phyloP scores from a whole-genome alignment of 257 asterid species.

The Primulina eburnea region DNA sequence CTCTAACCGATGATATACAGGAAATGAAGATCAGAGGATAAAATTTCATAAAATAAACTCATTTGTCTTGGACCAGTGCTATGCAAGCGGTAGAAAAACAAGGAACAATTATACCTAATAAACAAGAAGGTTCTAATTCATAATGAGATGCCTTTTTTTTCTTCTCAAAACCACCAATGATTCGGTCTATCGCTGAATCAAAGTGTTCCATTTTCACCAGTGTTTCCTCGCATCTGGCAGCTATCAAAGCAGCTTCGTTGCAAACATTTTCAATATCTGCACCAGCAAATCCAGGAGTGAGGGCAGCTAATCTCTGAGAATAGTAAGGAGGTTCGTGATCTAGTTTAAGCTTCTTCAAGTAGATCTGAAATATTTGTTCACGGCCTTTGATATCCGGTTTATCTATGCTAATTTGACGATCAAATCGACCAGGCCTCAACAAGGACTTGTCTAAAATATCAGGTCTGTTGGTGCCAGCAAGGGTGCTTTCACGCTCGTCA shows the following conservation, averaged over 20 bases:
- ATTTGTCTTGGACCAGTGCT: neutral
- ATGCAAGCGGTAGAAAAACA: slow-evolving; percentile 4
- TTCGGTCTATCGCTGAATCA: slow-evolving; percentile 83
- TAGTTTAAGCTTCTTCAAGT: slow-evolving; percentile 75
- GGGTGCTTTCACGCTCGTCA: slow-evolving; percentile 96
- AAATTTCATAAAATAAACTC: neutral
- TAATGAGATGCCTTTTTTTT: slow-evolving; percentile 64
- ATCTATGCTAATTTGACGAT: slow-evolving; percentile 78
- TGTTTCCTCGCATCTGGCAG: slow-evolving; percentile 63
- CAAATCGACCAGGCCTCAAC: slow-evolving; percentile 93
- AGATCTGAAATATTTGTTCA: slow-evolving; percentile 75
- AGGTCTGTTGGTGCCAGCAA: slow-evolving; percentile 90
- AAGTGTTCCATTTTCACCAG: slow-evolving; percentile 70
- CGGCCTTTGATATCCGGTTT: slow-evolving; percentile 94
- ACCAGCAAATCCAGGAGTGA: slow-evolving; percentile 94
- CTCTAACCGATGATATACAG: too few species aligned
- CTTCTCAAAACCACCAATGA: slow-evolving; percentile 92
- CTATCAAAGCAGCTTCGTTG: slow-evolving; percentile 90
- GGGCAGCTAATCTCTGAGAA: slow-evolving; percentile 94
- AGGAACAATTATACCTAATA: neutral
- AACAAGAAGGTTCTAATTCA: neutral
- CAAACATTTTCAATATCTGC: slow-evolving; percentile 95
- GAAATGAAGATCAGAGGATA: neutral
- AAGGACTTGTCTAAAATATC: slow-evolving; percentile 86
- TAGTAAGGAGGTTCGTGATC: slow-evolving; percentile 64